A percentile compares a stretch with the other conserved stretches of the same genome.
Conservation (phyloP, 2,329 filamentous ascomycete species). For the Lachnellula willkommii region DNA sequence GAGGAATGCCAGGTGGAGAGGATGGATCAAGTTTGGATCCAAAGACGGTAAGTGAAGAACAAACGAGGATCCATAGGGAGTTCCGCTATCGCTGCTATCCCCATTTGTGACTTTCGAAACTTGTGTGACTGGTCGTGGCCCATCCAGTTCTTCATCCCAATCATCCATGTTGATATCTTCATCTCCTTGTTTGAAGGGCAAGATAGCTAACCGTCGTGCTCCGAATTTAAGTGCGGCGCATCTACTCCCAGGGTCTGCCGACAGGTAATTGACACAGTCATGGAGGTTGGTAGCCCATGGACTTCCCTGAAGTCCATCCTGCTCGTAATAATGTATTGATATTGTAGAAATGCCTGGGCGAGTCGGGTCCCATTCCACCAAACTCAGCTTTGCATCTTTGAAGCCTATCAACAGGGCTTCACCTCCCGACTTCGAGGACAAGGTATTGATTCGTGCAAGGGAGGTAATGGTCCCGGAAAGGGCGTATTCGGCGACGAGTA, state of each 20-base stretch:
- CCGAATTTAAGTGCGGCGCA: constrained; percentile 95
- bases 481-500: constrained; percentile 77
- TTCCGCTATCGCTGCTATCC: constrained; percentile 37
- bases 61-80: constrained; percentile 85
- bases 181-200: constrained; percentile 82
- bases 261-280: constrained; percentile 73
- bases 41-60: constrained; percentile 84
- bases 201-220: constrained; percentile 78
- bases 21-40: constrained; percentile 80
- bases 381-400: constrained; percentile 85
- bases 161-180: constrained; percentile 90
- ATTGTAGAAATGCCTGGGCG: constrained; percentile 75
- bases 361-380: constrained; percentile 89
- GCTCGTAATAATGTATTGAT: constrained; percentile 97
- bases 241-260: constrained; percentile 83
- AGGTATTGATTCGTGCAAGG: constrained; percentile 69
- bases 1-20: constrained; percentile 86
- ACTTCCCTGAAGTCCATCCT: constrained; percentile 76
- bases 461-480: constrained; percentile 81
- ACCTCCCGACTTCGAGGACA: constrained; percentile 70
- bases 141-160: constrained; percentile 79
- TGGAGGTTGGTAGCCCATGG: constrained; percentile 76
- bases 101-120: constrained; percentile 30
- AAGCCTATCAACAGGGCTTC: constrained; percentile 80
- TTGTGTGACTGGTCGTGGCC: constrained; percentile 50